Evolutionary conservation across 306 rosid genomes (phyloP).

Genomic region (Hylodesmum podocarpum): DNA sequence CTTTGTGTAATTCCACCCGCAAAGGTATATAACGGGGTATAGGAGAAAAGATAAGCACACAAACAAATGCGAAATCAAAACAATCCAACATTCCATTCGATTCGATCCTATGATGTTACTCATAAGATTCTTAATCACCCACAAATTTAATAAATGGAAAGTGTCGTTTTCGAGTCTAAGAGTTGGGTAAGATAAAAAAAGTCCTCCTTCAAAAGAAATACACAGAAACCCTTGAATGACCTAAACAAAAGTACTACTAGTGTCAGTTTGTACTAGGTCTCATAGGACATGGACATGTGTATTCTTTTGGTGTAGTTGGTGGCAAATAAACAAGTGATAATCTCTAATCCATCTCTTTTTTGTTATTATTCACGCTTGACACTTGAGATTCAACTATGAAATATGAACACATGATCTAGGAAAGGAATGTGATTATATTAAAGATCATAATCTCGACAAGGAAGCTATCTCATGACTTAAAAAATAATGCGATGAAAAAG

Average conservation of each 20-base stretch:
- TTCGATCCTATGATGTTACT: not conserved
- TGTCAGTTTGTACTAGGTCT: not conserved
- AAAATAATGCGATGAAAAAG: not conserved
- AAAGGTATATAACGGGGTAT: not conserved
- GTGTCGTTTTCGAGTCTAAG: not conserved
- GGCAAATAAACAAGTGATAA: not conserved
- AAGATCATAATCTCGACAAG: constrained; percentile 7
- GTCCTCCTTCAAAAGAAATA: not conserved
- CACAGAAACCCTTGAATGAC: not conserved
- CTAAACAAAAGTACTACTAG: not conserved
- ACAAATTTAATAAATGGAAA: not conserved
- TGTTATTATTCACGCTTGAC: not conserved
- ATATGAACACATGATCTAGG: not conserved
- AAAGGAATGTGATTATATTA: not conserved
- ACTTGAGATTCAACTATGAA: constrained; percentile 19
- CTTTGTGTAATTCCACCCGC: not conserved
- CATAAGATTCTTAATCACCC: not conserved
- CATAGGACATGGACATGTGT: not conserved
- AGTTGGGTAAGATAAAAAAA: not conserved
- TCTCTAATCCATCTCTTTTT: not conserved
- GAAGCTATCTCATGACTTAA: not conserved
- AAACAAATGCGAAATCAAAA: not conserved
- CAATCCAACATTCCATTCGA: not conserved
- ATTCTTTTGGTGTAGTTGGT: not conserved
- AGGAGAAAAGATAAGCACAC: not conserved